phyloP scores from a whole-genome alignment of 495 filamentous ascomycete species.

The Penicillium parvum region DNA sequence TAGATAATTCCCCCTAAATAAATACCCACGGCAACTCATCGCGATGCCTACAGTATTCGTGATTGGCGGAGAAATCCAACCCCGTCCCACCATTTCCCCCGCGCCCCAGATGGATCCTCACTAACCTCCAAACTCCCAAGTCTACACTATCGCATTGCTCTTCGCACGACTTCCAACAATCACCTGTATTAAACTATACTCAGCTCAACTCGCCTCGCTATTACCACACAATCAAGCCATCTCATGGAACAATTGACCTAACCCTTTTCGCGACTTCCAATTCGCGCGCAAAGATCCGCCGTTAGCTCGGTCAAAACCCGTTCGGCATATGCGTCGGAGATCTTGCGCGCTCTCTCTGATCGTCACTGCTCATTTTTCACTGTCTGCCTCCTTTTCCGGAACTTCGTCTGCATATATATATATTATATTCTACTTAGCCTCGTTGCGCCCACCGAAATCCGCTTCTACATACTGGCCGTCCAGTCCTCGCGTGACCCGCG shows the following conservation, averaged over 20 bases:
- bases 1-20: background rate
- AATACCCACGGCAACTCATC: background rate
- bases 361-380: background rate
- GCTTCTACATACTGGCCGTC: background rate
- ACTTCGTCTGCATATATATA: no score
- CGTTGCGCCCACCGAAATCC: background rate
- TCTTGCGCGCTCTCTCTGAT: background rate
- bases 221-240: no score
- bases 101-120: slow-evolving; percentile 14
- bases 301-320: slow-evolving; percentile 7
- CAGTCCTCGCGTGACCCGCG: slow-evolving; percentile 3
- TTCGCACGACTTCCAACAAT: no score
- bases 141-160: no score
- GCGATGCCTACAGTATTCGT: background rate
- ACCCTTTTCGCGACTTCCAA: background rate
- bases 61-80: slow-evolving; percentile 41
- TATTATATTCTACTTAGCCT: no score
- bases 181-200: slow-evolving; percentile 11
- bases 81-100: slow-evolving; percentile 23
- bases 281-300: background rate
- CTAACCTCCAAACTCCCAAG: no score
- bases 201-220: background rate
- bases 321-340: slow-evolving; percentile 6
- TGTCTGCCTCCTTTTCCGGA: background rate
- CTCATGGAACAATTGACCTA: background rate